Evolutionary conservation across 192 early-diverging fungal genomes (phyloP).

Genomic region (Mortierella claussenii): DNA sequence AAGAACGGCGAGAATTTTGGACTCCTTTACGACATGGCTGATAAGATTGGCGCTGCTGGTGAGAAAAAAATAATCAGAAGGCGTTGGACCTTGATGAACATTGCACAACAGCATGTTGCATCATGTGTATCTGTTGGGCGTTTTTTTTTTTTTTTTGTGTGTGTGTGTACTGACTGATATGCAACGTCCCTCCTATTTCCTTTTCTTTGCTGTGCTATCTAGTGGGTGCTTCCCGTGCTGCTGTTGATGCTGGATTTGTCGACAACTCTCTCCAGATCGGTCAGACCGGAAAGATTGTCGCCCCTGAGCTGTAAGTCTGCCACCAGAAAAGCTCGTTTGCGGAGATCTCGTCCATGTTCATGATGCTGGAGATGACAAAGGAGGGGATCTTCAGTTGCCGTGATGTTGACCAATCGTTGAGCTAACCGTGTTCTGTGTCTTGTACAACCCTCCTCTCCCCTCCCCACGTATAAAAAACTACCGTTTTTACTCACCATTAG

Average conservation of each 20-base stretch:
- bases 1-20: conserved; percentile 96
- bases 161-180: too few relatives aligned
- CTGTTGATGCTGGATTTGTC: conserved; percentile 96
- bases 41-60: conserved; percentile 94
- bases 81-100: too few relatives aligned
- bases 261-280: conserved; percentile 98
- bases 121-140: too few relatives aligned
- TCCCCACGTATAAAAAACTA: too few relatives aligned
- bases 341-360: too few relatives aligned
- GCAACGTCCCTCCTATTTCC: not conserved
- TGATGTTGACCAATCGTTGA: not conserved
- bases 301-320: conserved; percentile 78
- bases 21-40: conserved; percentile 90
- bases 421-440: not conserved
- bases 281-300: conserved; percentile 98
- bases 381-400: too few relatives aligned
- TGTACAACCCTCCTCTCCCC: too few relatives aligned
- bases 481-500: conserved; percentile 51
- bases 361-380: too few relatives aligned
- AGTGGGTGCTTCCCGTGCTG: conserved; percentile 98
- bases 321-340: too few relatives aligned
- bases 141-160: conserved; percentile 5
- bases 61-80: conserved; percentile 23
- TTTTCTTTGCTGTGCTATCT: conserved; percentile 11
- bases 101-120: not conserved